Conservation (phyloP, 2,329 filamentous ascomycete genomes). For the Neofusicoccum ribis region DNA sequence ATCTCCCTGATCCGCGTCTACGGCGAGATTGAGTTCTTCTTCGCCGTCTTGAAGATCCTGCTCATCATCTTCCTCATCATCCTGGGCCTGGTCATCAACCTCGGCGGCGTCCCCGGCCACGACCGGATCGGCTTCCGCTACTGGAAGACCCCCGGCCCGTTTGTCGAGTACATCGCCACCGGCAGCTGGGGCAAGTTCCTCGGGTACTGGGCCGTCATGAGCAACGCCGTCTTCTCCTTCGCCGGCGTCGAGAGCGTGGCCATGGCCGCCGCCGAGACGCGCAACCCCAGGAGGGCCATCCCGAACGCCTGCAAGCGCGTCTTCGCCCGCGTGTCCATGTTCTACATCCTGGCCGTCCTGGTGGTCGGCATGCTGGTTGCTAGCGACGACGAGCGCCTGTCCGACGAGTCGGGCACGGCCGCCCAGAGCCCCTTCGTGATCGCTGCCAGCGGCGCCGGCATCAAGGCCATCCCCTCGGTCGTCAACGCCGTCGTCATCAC, state of each 20-base stretch:
- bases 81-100: constrained; percentile 50
- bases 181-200: constrained; percentile 60
- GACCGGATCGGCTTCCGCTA: constrained; percentile 47
- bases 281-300: constrained; percentile 54
- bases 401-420: constrained; percentile 50
- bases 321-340: constrained; percentile 79
- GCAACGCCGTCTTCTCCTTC: constrained; percentile 54
- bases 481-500: constrained; percentile 59
- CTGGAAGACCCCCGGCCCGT: constrained; percentile 54
- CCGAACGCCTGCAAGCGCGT: constrained; percentile 77
- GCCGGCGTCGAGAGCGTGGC: constrained; percentile 57
- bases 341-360: constrained; percentile 74
- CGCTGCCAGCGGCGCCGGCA: constrained; percentile 58
- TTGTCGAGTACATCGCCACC: constrained; percentile 61
- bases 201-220: constrained; percentile 56
- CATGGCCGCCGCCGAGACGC: constrained; percentile 57
- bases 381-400: constrained; percentile 58
- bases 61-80: constrained; percentile 48
- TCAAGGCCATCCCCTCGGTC: constrained; percentile 57
- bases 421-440: constrained; percentile 67
- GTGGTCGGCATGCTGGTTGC: constrained; percentile 76
- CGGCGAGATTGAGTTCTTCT: constrained; percentile 49
- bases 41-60: constrained; percentile 48
- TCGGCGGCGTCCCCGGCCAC: constrained; percentile 47
- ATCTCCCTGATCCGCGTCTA: constrained; percentile 35